Evolutionary conservation across 495 filamentous ascomycete species (phyloP), one percentile per base, ranked within the genome.

Genomic region (Aspergillus sparsus): DNA sequence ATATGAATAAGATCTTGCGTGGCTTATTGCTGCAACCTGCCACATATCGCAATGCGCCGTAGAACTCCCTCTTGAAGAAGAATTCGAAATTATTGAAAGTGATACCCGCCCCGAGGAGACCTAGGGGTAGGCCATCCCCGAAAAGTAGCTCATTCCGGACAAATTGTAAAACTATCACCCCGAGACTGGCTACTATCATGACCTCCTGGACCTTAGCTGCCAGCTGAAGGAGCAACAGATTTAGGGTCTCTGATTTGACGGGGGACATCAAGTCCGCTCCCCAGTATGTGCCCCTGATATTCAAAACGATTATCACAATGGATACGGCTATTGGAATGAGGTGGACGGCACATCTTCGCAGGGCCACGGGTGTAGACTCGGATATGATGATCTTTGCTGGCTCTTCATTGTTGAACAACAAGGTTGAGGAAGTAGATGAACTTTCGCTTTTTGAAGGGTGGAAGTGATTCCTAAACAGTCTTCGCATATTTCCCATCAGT

Each of bases 131-230:
- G 8, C 66, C 64, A 49, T 62, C 64, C 1, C 66, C 64, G 32
- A 55, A 67, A 0, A 69, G 11, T 6, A 69, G 58, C 11, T 66
- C 66, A 33, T 62, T 42, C 13, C 66, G 53, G n/a, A 66, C 34
- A 27, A 57, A 45, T 12, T 69, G 61, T 13, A 69, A 18, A 16
- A 66, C 55, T 1, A 66, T 55, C 2, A 58, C 37, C 0, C 53
- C 59, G 7, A 64, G 36, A 42, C 66, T 69, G 1, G 64, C 58
- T 7, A 64, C 57, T 16, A 64, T 62, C 18, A 57, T 31, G 4
- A 69, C 45, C 50, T 69, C 66, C 18, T 66, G 60, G 41, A 53
- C 16, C 44, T 69, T 66, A 27, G 66, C 66, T 5, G 64, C 61
- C 13, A 62, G 13, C 47, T 69, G 66, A 18, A 69, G 55, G 16